Evolutionary conservation across 169 alveolate species (phyloP).

Genomic region (Eimeria falciformis): DNA sequence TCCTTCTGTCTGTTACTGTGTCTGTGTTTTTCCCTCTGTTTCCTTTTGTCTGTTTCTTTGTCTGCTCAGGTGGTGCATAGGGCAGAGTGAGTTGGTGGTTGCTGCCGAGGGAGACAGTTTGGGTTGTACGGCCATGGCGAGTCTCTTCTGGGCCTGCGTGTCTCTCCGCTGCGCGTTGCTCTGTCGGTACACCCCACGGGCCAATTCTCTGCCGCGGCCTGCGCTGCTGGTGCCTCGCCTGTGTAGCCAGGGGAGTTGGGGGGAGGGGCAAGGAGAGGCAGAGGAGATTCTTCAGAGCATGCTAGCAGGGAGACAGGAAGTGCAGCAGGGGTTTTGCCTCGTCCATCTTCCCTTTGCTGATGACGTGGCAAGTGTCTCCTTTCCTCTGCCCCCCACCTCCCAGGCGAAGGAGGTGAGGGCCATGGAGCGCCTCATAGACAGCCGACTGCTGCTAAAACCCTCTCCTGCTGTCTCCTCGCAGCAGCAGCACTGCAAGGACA

Average conservation of each 20-base stretch:
- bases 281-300: not conserved
- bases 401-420: not conserved
- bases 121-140: not conserved
- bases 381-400: not conserved
- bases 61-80: constrained; percentile 10
- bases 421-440: not conserved
- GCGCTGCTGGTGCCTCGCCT: constrained; percentile 17
- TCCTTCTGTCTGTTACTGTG: not conserved
- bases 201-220: constrained; percentile 11
- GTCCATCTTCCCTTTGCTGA: not conserved
- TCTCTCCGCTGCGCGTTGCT: constrained; percentile 2
- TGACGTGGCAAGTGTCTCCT: not conserved
- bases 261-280: not conserved
- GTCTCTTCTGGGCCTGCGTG: not conserved
- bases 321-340: constrained; percentile 32
- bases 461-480: not conserved
- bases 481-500: not conserved
- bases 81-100: constrained; percentile 12
- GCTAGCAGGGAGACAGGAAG: not conserved
- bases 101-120: not conserved
- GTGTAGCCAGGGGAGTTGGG: not conserved
- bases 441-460: not conserved
- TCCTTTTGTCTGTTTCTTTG: not conserved
- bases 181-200: constrained; percentile 14
- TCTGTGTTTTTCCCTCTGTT: not conserved